phyloP scores from a whole-genome alignment of 2,329 filamentous ascomycete genomes.

The Diplocarpon rosae region DNA sequence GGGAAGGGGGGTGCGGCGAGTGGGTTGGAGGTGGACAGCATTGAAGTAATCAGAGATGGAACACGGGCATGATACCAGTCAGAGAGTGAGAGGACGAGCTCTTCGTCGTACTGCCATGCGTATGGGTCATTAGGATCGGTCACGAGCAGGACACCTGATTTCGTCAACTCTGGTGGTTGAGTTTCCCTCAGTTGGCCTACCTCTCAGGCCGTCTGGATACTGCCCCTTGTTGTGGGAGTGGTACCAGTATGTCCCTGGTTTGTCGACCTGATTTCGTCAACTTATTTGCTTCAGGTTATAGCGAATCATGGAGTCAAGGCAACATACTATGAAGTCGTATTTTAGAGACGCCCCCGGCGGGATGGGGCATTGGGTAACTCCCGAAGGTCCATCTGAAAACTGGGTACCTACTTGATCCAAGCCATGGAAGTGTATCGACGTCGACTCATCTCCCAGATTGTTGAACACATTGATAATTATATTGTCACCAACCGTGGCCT shows the following conservation, averaged over 20 bases:
- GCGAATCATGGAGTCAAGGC: too few relatives aligned
- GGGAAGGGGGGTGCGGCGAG: constrained; percentile 9
- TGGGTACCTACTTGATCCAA: constrained; percentile 41
- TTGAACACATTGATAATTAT: constrained; percentile 40
- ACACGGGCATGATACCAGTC: constrained; percentile 42
- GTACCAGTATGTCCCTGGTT: constrained; percentile 40
- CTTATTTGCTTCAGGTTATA: neutral
- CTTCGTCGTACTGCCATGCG: constrained; percentile 40
- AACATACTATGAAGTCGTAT: constrained; percentile 28
- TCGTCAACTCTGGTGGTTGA: neutral
- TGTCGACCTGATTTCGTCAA: constrained; percentile 19
- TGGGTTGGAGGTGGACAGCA: constrained; percentile 8
- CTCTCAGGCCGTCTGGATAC: constrained; percentile 11
- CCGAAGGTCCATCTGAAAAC: constrained; percentile 47
- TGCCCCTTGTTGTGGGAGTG: constrained; percentile 45
- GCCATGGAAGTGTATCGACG: constrained; percentile 47
- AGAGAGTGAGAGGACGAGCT: constrained; percentile 44
- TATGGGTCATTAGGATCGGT: constrained; percentile 46
- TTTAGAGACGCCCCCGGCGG: constrained; percentile 23
- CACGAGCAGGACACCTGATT: constrained; percentile 41
- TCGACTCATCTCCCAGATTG: constrained; percentile 38
- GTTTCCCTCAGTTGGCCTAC: neutral
- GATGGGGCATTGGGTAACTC: constrained; percentile 31
- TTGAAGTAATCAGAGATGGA: constrained; percentile 9
- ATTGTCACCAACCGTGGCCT: constrained; percentile 39